phyloP scores from a whole-genome alignment of 2,329 filamentous ascomycete genomes.

The Pseudogymnoascus sp. region DNA sequence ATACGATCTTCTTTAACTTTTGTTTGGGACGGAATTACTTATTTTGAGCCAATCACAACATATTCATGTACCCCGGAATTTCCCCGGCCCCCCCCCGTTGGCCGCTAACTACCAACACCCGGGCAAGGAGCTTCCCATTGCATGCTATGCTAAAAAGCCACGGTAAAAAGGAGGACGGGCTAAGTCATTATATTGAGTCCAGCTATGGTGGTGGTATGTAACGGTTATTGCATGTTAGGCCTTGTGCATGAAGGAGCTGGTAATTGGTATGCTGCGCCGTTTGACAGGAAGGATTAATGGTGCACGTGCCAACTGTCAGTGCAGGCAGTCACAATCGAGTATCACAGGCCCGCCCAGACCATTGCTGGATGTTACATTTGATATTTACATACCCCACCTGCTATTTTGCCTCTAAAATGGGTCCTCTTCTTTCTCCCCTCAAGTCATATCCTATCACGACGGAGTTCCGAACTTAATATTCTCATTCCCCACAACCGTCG shows the following conservation, averaged over 20 bases:
- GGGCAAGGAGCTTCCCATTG: background rate
- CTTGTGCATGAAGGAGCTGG: background rate
- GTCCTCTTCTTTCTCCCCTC: background rate
- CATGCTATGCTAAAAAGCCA: background rate
- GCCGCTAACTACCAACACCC: background rate
- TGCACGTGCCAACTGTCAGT: background rate
- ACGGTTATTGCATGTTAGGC: background rate
- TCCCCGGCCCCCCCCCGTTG: background rate
- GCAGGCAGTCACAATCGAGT: background rate
- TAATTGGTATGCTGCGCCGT: background rate
- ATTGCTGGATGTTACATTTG: background rate
- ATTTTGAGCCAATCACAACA: background rate
- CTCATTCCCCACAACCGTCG: conserved; percentile 24
- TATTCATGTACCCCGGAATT: conserved; percentile 1
- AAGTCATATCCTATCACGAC: background rate
- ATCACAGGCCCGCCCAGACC: background rate
- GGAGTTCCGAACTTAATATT: conserved; percentile 13
- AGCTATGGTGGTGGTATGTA: background rate
- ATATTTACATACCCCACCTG: background rate
- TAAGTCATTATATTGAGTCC: background rate
- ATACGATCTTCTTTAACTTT: background rate
- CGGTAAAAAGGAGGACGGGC: background rate
- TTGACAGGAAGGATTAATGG: background rate
- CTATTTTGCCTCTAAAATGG: background rate
- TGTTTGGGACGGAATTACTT: background rate